These are phyloP conservation scores for Acanthochlamys bracteata DNA, from an alignment of 106 monocot species.

Conservation along the genomic window DNA sequence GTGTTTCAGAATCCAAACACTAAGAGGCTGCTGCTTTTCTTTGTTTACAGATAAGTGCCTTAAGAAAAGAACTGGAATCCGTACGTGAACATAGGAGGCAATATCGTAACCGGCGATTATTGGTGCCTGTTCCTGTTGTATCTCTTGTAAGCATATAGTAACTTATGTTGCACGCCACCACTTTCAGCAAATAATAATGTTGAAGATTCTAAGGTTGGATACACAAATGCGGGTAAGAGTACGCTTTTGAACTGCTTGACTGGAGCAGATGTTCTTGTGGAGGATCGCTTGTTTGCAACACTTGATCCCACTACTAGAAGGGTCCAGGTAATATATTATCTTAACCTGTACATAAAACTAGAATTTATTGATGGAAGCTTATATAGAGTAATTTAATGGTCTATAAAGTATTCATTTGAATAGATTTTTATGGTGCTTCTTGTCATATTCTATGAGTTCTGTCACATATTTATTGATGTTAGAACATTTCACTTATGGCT, in stretches of 20 bases:
- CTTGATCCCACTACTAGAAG: constrained; percentile 96
- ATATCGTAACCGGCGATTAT: constrained; percentile 83
- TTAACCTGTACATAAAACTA: not conserved
- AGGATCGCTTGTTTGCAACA: constrained; percentile 90
- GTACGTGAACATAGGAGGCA: constrained; percentile 82
- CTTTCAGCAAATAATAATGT: not conserved
- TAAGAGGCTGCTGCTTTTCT: no score
- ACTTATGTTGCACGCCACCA: not conserved
- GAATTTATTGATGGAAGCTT: not conserved
- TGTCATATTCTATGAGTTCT: not conserved
- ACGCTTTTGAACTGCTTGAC: constrained; percentile 87
- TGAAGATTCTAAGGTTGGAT: constrained; percentile 63
- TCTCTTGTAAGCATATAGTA: constrained; percentile 57
- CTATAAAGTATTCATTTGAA: not conserved
- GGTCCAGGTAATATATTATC: constrained; percentile 37
- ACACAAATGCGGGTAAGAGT: constrained; percentile 99
- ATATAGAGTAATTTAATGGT: not conserved
- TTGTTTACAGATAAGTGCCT: constrained; percentile 52
- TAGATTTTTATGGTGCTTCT: not conserved
- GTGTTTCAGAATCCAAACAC: no score
- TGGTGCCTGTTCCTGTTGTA: constrained; percentile 94
- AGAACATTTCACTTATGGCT: no score
- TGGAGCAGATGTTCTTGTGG: constrained; percentile 90
- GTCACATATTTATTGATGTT: not conserved
- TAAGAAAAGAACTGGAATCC: constrained; percentile 91